These are phyloP conservation scores for Nemania sp. DNA, from an alignment of 2,329 filamentous ascomycete genomes.

Conservation along the genomic window DNA sequence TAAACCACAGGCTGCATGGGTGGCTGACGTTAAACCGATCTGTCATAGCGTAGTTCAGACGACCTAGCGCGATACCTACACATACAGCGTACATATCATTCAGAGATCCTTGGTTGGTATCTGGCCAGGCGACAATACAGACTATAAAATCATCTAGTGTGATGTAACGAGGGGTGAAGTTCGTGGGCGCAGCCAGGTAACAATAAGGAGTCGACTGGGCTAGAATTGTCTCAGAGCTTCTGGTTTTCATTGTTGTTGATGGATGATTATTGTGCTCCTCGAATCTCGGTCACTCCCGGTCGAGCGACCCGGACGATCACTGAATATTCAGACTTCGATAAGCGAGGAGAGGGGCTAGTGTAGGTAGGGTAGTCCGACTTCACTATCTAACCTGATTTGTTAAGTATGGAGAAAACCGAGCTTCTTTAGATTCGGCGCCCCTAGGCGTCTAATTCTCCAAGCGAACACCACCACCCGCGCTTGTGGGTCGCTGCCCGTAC, in stretches of 20 bases:
- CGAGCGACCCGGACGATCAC: conserved; percentile 24
- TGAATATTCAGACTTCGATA: conserved; percentile 35
- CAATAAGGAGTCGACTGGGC: conserved; percentile 2
- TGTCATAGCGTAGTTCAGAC: conserved; percentile 32
- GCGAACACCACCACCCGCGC: conserved; percentile 33
- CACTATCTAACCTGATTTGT: conserved; percentile 15
- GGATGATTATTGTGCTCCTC: conserved; percentile 12
- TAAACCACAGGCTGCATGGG: conserved; percentile 22
- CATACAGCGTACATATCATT: conserved; percentile 1
- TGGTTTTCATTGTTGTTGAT: background rate
- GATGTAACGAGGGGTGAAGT: conserved; percentile 13
- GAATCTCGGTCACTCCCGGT: conserved; percentile 34
- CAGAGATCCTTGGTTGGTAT: conserved; percentile 20
- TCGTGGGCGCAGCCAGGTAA: conserved; percentile 10
- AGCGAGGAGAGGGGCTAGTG: conserved; percentile 33
- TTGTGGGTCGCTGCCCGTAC: conserved; percentile 30
- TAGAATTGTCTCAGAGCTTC: conserved; percentile 3
- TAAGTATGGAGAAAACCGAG: conserved; percentile 13
- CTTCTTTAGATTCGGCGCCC: conserved; percentile 16
- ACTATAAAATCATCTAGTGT: conserved; percentile 1
- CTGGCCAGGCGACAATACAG: conserved; percentile 18
- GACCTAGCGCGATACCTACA: conserved; percentile 24
- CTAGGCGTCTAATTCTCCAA: conserved; percentile 39
- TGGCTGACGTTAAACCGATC: conserved; percentile 30
- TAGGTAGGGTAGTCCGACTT: conserved; percentile 13